Evolutionary conservation across 2,329 filamentous ascomycete genomes (phyloP), one percentile per base, ranked within the genome.

Genomic region (Fusarium solani-melongenae): DNA sequence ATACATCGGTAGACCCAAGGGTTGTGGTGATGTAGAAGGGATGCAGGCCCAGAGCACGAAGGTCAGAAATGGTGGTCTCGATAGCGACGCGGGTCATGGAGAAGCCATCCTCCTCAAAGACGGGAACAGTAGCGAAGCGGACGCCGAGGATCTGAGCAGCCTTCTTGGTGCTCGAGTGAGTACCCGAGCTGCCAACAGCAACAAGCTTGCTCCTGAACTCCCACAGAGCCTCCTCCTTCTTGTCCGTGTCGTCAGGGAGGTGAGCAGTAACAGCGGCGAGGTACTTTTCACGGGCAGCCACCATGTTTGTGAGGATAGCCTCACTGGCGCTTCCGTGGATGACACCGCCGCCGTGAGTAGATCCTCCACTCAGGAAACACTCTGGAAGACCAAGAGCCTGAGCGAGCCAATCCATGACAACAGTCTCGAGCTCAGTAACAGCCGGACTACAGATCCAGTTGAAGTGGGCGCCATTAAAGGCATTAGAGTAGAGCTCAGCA

Each of bases 361-460:
- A 88, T 0, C 91, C 92, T 0, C 91, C 90, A 56, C 93, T 96
- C 22, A 93, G 85, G 79, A 92, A 98, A 74, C 89, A 92, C 12
- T 88, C 83, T 0, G 96, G 95, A 27, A 98, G 85, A 2, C 85
- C 90, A 14, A 98, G 83, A 10, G 94, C 88, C 81, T 92, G 90
- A 17, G 92, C 94, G 5, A 98, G 85, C 95, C 96, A 98, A 83
- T 98, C 96, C 81, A 98, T 88, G 49, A 98, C 92, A 27, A 98
- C 88, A 0, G 95, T 98, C 86, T 98, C 96, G 56, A 98, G 88
- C 84, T 98, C 96, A 0, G 96, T 98, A 20, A 96, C 92, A 8
- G 93, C 95, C 1, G 96, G 96, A 7, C 92, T 95, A 84, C 96
- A 98, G 73, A 98, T 91, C 96, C 96, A 98, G 84, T 98, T 98